Base-by-base conservation (phyloP, 108 stramenopile species). In the Cyclotella sp. region DNA sequence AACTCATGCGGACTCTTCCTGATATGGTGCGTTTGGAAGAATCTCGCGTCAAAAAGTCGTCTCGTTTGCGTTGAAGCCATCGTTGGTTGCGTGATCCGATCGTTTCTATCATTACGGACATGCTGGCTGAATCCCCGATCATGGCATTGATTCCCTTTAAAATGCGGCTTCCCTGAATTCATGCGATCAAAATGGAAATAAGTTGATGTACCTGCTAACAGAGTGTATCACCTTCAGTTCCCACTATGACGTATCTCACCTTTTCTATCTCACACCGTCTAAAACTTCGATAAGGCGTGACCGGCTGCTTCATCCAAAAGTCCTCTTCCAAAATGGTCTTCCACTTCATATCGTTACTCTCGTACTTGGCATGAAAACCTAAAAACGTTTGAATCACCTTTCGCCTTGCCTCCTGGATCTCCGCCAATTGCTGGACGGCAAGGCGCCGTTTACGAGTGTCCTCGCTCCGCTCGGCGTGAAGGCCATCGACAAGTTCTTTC, bases 241-340 rank as follows among this genome's bases (percentile, higher is more conserved):
- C 15, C 19, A 40, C 19, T 4, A 63, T 22, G 55, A 63, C 70
- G 75, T 39, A 66, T 51, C 87, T 63, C 81, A 88, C 91, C 77
- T 93, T 84, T 82, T 94, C 84, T 28, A 94, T 89, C 77, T 94
- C 93, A 45, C 79, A 77, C 75, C 90, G 75, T 49, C 88, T 86
- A 78, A 95, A 93, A 70, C 80, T 94, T 28, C 95, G 82, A 71
- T 93, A 95, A 2, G 94, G 94, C 27, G 94, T 95, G 8, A 95
- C 90, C n/a, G 94, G 94, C 57, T 92, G 90, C 63, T 88, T 93
- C 59, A 95, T 59, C 84, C 84, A 95, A 72, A 90, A 88, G 30
- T 88, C 74, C 65, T 92, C 91, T 55, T 91, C 93, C 61, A 95
- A 70, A 51, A 96, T 76, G 45, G 83, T 91, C 16, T 40, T 67